Evolutionary conservation across 2,329 filamentous ascomycete species (phyloP).

Genomic region (Ceratocystis cubensis): DNA sequence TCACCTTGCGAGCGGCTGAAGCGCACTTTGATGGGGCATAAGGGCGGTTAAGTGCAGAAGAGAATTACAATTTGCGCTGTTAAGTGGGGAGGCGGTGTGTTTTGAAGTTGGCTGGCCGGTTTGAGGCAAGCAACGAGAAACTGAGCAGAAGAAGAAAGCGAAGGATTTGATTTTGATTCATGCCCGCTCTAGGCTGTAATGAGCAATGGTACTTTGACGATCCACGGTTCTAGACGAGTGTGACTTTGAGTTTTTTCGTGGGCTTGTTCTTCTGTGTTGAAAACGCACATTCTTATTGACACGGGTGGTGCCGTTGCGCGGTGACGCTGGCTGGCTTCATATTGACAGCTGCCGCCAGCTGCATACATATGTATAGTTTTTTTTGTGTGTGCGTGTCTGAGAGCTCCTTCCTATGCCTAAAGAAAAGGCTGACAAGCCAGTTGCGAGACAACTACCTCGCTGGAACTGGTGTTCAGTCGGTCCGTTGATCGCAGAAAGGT

Average conservation of each 20-base stretch:
- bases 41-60: neutral
- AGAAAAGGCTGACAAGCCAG: too few relatives aligned
- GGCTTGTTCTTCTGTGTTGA: neutral
- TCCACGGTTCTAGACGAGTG: neutral
- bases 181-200: too few relatives aligned
- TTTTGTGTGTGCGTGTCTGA: too few relatives aligned
- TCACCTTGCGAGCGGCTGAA: too few relatives aligned
- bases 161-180: too few relatives aligned
- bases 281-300: neutral
- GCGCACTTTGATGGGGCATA: too few relatives aligned
- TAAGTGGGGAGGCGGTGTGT: constrained; percentile 1
- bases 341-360: neutral
- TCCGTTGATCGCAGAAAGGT: too few relatives aligned
- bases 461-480: too few relatives aligned
- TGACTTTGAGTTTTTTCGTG: neutral
- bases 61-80: neutral
- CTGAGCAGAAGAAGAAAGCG: too few relatives aligned
- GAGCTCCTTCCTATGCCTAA: too few relatives aligned
- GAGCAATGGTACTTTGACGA: neutral
- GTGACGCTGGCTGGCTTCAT: neutral
- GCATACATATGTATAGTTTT: neutral
- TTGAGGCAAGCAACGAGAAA: too few relatives aligned
- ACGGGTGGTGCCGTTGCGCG: neutral
- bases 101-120: neutral
- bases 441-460: too few relatives aligned